These are phyloP conservation scores for Fusarium agapanthi DNA, from an alignment of 2,329 filamentous ascomycete species.

Conservation along the genomic window DNA sequence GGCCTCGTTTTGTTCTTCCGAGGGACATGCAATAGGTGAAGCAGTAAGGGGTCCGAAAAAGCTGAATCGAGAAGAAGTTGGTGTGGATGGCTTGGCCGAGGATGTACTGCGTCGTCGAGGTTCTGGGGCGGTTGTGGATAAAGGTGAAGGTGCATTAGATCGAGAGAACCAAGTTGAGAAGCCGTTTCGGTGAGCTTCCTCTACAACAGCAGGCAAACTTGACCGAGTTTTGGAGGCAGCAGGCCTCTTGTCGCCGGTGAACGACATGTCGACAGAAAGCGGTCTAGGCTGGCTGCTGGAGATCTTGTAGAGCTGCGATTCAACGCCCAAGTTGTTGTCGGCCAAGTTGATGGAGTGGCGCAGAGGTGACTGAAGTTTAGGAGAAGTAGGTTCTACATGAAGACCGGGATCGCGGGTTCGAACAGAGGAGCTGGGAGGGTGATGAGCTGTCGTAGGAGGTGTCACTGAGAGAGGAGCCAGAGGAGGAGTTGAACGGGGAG, in stretches of 20 bases:
- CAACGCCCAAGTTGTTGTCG: conserved; percentile 14
- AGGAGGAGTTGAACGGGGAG: conserved; percentile 12
- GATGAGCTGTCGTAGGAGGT: conserved; percentile 27
- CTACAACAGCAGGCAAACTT: conserved; percentile 22
- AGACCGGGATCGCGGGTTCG: conserved; percentile 37
- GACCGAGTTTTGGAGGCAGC: conserved; percentile 8
- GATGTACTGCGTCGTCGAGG: conserved; percentile 28
- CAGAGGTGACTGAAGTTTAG: conserved; percentile 44
- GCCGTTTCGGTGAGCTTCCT: conserved; percentile 28
- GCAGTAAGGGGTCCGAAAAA: conserved; percentile 56
- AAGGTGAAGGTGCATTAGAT: conserved; percentile 22
- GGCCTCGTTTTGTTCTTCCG: conserved; percentile 57
- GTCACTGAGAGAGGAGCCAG: conserved; percentile 18
- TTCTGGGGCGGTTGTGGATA: conserved; percentile 19
- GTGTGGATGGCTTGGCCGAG: conserved; percentile 46
- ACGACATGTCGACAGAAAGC: conserved; percentile 46
- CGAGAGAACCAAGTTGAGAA: conserved; percentile 40
- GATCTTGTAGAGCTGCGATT: conserved; percentile 22
- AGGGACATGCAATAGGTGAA: conserved; percentile 51
- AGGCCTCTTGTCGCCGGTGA: conserved; percentile 44
- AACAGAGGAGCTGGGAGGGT: conserved; percentile 28
- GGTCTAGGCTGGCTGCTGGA: conserved; percentile 17
- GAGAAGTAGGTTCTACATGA: conserved; percentile 43
- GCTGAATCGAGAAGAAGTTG: conserved; percentile 53
- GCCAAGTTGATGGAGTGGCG: conserved; percentile 44